Evolutionary conservation across 1,139 yeast species (phyloP).

Genomic region (Kazachstania sp.): DNA sequence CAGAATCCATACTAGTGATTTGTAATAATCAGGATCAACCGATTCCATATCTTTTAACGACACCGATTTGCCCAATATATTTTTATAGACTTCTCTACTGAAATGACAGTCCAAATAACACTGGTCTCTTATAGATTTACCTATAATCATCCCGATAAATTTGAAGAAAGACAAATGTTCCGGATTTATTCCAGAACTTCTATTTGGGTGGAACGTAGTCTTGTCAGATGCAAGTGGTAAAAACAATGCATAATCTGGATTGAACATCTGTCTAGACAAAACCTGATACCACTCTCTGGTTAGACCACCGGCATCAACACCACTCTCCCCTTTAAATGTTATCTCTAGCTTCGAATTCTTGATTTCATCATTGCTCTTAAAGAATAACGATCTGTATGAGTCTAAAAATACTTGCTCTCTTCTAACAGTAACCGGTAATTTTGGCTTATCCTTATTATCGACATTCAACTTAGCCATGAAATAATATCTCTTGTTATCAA

Average conservation of each 20-base stretch:
- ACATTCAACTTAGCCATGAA: slow-evolving; percentile 66
- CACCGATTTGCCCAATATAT: slow-evolving; percentile 71
- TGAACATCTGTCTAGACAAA: slow-evolving; percentile 87
- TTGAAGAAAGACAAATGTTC: slow-evolving; percentile 89
- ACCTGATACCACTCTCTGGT: slow-evolving; percentile 98
- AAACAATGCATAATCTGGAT: slow-evolving; percentile 91
- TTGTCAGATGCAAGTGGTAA: slow-evolving; percentile 88
- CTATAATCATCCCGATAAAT: slow-evolving; percentile 89
- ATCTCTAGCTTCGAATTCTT: slow-evolving; percentile 68
- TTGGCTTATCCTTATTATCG: slow-evolving; percentile 38
- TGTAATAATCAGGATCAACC: slow-evolving; percentile 84
- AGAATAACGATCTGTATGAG: slow-evolving; percentile 76
- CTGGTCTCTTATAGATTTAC: slow-evolving; percentile 86
- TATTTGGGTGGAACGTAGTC: slow-evolving; percentile 91
- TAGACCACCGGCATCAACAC: slow-evolving; percentile 98
- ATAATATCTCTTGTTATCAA: slow-evolving; percentile 85
- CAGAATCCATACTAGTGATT: slow-evolving; percentile 90
- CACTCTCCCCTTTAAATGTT: slow-evolving; percentile 84
- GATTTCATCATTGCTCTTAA: slow-evolving; percentile 70
- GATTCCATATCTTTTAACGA: slow-evolving; percentile 93
- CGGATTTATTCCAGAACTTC: slow-evolving; percentile 88
- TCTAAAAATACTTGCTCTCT: slow-evolving; percentile 91
- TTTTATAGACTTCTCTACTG: slow-evolving; percentile 88
- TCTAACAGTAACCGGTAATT: slow-evolving; percentile 59
- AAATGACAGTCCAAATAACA: slow-evolving; percentile 91